These are phyloP conservation scores for Spathaspora arborariae DNA, from an alignment of 805 yeast species.

Conservation along the genomic window DNA sequence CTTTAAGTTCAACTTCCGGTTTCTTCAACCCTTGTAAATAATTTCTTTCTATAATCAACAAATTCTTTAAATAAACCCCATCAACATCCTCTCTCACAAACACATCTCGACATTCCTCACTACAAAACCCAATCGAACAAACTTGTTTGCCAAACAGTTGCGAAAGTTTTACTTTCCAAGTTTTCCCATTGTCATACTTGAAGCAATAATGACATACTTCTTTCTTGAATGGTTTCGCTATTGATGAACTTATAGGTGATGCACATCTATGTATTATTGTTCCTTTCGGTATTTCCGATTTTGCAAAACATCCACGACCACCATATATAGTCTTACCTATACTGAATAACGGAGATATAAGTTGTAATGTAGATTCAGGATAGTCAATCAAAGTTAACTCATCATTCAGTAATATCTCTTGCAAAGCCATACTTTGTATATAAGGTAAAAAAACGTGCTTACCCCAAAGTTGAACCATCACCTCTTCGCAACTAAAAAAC, in stretches of 20 bases:
- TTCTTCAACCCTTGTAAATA: conserved; percentile 18
- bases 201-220: conserved; percentile 61
- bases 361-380: not conserved
- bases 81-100: conserved; percentile 37
- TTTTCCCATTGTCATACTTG: conserved; percentile 43
- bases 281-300: conserved; percentile 32
- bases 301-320: conserved; percentile 64
- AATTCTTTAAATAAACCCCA: conserved; percentile 25
- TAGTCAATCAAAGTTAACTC: not conserved
- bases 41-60: conserved; percentile 36
- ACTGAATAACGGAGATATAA: conserved; percentile 27
- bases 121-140: conserved; percentile 41
- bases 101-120: conserved; percentile 36
- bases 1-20: conserved; percentile 21
- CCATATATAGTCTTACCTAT: conserved; percentile 42
- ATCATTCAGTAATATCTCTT: not conserved
- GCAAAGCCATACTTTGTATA: too few species aligned
- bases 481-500: not conserved
- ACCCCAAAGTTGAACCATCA: not conserved
- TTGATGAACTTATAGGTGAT: conserved; percentile 44
- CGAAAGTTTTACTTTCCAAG: conserved; percentile 39
- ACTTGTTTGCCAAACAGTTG: conserved; percentile 12
- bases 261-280: conserved; percentile 37
- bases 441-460: too few species aligned
- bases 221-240: conserved; percentile 52